These are phyloP conservation scores for Picochlorum sp. DNA, from an alignment of 139 green algal species.

Conservation along the genomic window DNA sequence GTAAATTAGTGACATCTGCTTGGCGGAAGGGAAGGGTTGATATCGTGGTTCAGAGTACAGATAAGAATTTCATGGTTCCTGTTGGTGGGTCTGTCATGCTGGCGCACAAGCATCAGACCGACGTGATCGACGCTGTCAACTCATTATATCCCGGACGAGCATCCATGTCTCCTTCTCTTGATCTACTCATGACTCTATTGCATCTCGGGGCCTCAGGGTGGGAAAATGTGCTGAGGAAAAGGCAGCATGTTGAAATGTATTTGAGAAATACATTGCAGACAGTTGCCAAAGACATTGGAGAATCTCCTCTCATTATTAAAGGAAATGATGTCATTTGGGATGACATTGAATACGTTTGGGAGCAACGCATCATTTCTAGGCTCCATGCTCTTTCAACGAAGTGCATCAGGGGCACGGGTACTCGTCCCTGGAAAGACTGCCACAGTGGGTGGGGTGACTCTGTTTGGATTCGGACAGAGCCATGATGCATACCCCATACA, in stretches of 20 bases:
- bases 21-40: constrained; percentile 78
- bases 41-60: constrained; percentile 74
- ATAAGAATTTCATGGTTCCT: constrained; percentile 99
- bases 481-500: constrained; percentile 48
- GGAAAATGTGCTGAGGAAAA: constrained; percentile 46
- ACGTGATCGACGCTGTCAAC: constrained; percentile 23
- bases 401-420: constrained; percentile 76
- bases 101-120: constrained; percentile 8
- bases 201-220: constrained; percentile 63
- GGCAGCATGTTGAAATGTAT: constrained; percentile 52
- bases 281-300: constrained; percentile 40
- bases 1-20: constrained; percentile 28
- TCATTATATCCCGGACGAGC: constrained; percentile 74
- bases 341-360: constrained; percentile 47
- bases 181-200: constrained; percentile 91
- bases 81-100: constrained; percentile 71
- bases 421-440: constrained; percentile 48
- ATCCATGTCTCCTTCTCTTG: constrained; percentile 59
- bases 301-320: constrained; percentile 70
- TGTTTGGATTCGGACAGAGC: constrained; percentile 68
- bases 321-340: constrained; percentile 81
- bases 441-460: constrained; percentile 57
- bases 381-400: constrained; percentile 71
- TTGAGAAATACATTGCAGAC: constrained; percentile 18
- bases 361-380: constrained; percentile 47